phyloP scores from a whole-genome alignment of 441 rosid species.

The Eutrema salsugineum region DNA sequence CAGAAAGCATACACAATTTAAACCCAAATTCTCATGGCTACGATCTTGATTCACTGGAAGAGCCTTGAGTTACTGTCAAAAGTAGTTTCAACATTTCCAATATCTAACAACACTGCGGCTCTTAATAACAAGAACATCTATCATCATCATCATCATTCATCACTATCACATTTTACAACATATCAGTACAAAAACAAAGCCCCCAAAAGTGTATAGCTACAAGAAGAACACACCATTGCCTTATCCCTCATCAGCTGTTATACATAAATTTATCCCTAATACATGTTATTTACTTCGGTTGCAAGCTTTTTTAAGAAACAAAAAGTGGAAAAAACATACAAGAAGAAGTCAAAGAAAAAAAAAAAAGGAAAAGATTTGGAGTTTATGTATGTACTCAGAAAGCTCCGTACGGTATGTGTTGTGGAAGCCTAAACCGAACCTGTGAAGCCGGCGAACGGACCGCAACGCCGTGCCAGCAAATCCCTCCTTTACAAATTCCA shows the following conservation, averaged over 20 bases:
- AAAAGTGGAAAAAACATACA: background rate
- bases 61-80: no score
- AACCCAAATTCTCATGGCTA: background rate
- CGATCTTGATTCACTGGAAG: background rate
- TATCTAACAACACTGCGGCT: background rate
- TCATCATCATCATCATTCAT: background rate
- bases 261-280: background rate
- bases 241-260: constrained; percentile 12
- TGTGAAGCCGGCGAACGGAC: constrained; percentile 88
- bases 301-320: background rate
- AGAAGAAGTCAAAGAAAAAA: background rate
- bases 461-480: constrained; percentile 99
- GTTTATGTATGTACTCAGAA: constrained; percentile 8
- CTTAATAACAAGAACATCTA: background rate
- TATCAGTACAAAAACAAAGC: constrained; percentile 9
- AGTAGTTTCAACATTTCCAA: background rate
- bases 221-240: constrained; percentile 10
- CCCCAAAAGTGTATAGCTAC: background rate
- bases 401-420: constrained; percentile 38
- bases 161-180: constrained; percentile 14
- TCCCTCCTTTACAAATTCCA: constrained; percentile 78
- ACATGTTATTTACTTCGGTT: constrained; percentile 5
- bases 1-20: background rate
- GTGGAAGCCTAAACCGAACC: constrained; percentile 90
- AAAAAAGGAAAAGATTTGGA: background rate